Evolutionary conservation across 2,329 filamentous ascomycete species (phyloP).

Genomic region (Venturia asperata): DNA sequence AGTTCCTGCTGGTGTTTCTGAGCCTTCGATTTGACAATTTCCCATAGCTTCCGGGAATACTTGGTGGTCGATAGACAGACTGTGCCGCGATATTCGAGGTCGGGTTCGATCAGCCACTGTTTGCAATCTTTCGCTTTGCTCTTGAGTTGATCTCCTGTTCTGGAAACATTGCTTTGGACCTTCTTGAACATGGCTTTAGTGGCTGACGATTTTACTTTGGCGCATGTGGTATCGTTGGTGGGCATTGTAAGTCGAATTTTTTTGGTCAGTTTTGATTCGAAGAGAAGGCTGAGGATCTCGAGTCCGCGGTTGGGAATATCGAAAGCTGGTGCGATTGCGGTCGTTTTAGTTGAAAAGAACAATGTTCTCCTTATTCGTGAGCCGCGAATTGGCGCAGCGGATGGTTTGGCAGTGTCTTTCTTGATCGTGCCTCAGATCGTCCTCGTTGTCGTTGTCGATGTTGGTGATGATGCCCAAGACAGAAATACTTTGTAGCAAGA

Average conservation of each 20-base stretch:
- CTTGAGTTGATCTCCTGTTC: neutral
- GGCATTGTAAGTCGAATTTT: neutral
- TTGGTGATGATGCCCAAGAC: no score
- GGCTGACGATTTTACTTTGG: neutral
- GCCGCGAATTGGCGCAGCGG: neutral
- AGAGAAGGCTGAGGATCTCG: neutral
- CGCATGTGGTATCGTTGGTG: neutral
- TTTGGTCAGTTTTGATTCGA: neutral
- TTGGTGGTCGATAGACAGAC: neutral
- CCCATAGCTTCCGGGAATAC: neutral
- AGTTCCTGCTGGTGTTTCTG: neutral
- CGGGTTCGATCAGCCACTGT: neutral
- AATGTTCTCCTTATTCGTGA: neutral
- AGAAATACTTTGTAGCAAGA: neutral
- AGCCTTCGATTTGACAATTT: neutral
- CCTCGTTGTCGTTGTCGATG: neutral
- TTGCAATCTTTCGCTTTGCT: neutral
- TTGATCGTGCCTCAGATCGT: neutral
- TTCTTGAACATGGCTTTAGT: neutral
- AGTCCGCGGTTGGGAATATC: neutral
- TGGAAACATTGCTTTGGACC: neutral
- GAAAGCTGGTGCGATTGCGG: neutral
- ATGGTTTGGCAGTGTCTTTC: no score
- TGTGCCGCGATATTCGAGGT: neutral
- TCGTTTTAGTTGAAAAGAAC: neutral